Percentiles rank a stretch among this genome's conserved stretches.
phyloP scores from a whole-genome alignment of 1,284 basidiomycete genomes.

The Uromyces viciae-fabae region DNA sequence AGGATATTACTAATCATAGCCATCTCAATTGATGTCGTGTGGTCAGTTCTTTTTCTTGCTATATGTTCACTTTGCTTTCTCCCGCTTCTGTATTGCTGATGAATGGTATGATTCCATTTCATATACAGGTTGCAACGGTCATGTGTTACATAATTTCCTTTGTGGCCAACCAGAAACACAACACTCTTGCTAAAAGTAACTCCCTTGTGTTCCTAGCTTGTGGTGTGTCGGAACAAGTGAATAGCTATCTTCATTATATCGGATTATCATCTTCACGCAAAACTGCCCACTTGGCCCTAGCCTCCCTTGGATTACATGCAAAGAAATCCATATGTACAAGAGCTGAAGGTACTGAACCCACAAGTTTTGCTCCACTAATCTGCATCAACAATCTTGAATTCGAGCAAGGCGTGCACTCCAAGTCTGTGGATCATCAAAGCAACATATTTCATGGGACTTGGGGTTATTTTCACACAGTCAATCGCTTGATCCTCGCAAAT shows the following conservation, averaged over 20 bases:
- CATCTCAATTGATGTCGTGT: no score
- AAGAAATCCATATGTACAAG: no score
- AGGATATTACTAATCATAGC: no score
- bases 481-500: neutral
- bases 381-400: constrained; percentile 8
- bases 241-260: neutral
- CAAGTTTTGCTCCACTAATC: neutral
- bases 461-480: neutral
- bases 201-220: neutral
- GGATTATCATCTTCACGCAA: neutral
- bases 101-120: no score
- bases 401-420: neutral
- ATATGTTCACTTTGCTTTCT: no score
- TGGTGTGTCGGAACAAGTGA: neutral
- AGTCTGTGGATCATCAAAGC: neutral
- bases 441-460: neutral
- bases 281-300: neutral
- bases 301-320: no score
- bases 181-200: neutral
- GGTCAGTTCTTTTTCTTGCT: no score
- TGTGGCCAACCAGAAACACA: neutral
- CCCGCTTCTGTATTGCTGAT: no score
- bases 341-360: no score
- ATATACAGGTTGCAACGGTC: neutral
- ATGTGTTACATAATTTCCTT: neutral